Percentiles rank a stretch among this genome's conserved stretches.
These are phyloP conservation scores for Gossypium rotundifolium DNA, from an alignment of 345 rosid species.

Conservation along the genomic window DNA sequence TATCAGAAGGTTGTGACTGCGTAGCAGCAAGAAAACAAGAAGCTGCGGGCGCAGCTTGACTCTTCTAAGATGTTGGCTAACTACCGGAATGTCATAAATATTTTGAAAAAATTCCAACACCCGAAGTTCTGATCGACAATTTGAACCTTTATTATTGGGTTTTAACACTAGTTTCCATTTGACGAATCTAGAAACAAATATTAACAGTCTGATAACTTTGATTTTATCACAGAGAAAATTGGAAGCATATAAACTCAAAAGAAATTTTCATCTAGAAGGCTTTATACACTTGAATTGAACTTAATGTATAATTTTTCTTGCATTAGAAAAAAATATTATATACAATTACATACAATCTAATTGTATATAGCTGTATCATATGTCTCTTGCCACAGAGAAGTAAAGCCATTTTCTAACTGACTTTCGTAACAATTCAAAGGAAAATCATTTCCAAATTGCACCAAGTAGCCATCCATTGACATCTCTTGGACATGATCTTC, in stretches of 20 bases:
- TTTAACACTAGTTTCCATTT: neutral
- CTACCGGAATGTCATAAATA: no score
- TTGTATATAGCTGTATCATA: constrained; percentile 17
- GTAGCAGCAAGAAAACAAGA: no score
- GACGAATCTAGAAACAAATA: neutral
- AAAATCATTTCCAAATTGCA: constrained; percentile 27
- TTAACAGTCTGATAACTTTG: neutral
- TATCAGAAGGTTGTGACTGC: no score
- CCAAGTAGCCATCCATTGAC: constrained; percentile 17
- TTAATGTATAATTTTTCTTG: neutral
- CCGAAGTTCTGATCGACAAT: neutral
- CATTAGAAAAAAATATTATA: neutral
- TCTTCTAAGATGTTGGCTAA: no score
- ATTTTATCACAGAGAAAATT: neutral
- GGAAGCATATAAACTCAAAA: neutral
- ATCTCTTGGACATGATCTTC: constrained; percentile 30
- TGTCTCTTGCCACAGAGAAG: constrained; percentile 36
- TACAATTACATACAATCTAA: neutral
- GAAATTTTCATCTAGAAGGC: neutral
- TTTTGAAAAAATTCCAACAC: no score
- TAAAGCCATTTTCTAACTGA: constrained; percentile 21
- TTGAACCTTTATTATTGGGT: neutral
- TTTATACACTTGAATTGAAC: neutral
- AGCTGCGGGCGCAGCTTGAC: no score
- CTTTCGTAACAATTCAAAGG: constrained; percentile 30